Evolutionary conservation across 306 rosid species (phyloP), one percentile per base, ranked within the genome.

Genomic region (Rubus idaeus): DNA sequence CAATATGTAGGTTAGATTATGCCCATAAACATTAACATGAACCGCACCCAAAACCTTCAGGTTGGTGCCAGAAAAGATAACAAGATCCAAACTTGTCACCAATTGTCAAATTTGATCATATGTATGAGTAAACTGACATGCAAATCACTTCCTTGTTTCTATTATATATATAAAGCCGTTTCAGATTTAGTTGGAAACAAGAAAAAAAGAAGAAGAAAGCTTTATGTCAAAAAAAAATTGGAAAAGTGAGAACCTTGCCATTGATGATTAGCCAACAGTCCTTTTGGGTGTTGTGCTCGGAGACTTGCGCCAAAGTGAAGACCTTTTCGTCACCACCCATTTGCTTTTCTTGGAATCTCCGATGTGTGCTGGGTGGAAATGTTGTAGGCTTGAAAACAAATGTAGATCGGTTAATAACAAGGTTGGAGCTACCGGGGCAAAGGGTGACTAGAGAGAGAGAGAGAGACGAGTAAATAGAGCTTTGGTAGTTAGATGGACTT

Each of bases 231-330:
- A 0, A 47, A 47, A 42, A 71, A 49, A 49, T 46, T 57, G 78
- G 62, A 71, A 74, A 47, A 40, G 37, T 21, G 70, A 13, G 56
- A 52, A 87, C 90, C 86, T 87, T 87, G 86, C 86, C 88, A 63
- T 44, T 68, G 61, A 87, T 82, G 77, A 87, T 72, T 16, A 87
- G 88, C 90, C 90, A 87, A 51, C 90, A 87, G 76, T 82, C 88
- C 71, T 77, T 71, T 44, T 64, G 78, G 30, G 80, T 70, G 78
- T 77, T 77, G 83, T 87, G 88, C 53, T 75, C 86, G 4, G 87
- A 80, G 42, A 84, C 88, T 69, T 87, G 73, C 65, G 81, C 76
- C 85, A 87, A 79, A 73, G 86, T 87, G 77, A 84, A 84, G 60
- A 84, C 41, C 79, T 87, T 84, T 16, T 56, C 80, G 10, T 77